Conservation (phyloP, 495 filamentous ascomycete species). For the Penicillium steckii region DNA sequence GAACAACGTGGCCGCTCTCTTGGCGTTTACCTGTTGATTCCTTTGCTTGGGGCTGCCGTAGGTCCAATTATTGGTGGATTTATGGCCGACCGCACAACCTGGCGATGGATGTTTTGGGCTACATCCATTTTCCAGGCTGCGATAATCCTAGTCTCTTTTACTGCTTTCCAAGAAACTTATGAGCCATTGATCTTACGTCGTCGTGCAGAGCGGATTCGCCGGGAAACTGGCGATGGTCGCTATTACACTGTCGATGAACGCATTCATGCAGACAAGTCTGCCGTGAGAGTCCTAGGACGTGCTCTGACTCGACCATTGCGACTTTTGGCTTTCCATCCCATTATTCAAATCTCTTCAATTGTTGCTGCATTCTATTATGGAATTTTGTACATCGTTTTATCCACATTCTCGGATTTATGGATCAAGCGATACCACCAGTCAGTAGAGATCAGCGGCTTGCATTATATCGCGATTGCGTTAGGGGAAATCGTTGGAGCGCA, state of each 20-base stretch:
- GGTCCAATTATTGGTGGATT: slow-evolving; percentile 52
- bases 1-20: slow-evolving; percentile 57
- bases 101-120: slow-evolving; percentile 57
- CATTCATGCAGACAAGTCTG: slow-evolving; percentile 9
- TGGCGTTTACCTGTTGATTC: slow-evolving; percentile 53
- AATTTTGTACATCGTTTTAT: slow-evolving; percentile 63
- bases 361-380: slow-evolving; percentile 64
- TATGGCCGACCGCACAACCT: slow-evolving; percentile 54
- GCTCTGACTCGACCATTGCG: slow-evolving; percentile 45
- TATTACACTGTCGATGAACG: slow-evolving; percentile 14
- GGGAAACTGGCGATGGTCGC: slow-evolving; percentile 54
- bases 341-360: slow-evolving; percentile 50
- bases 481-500: slow-evolving; percentile 60
- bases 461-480: slow-evolving; percentile 59
- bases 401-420: slow-evolving; percentile 61
- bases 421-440: slow-evolving; percentile 48
- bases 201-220: slow-evolving; percentile 50
- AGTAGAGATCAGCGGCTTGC: slow-evolving; percentile 55
- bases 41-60: slow-evolving; percentile 53
- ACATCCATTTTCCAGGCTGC: slow-evolving; percentile 26
- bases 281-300: slow-evolving; percentile 17
- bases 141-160: slow-evolving; percentile 15
- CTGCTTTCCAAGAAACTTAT: slow-evolving; percentile 58
- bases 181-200: slow-evolving; percentile 51
- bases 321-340: slow-evolving; percentile 50